phyloP scores from a whole-genome alignment of 2,329 filamentous ascomycete species.

The Fusarium temperatum region DNA sequence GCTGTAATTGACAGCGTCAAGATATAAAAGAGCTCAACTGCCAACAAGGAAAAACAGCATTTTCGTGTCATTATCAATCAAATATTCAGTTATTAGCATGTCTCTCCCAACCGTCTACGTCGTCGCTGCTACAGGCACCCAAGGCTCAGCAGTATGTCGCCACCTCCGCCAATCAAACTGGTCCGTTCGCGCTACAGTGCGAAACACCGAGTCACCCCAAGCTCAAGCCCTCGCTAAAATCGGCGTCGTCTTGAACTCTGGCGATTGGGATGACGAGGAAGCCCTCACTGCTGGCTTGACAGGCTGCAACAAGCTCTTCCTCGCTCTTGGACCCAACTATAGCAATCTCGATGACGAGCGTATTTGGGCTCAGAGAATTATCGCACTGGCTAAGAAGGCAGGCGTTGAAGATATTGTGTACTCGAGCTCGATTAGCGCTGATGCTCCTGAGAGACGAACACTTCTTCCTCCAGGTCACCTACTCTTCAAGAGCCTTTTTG shows the following conservation, averaged over 20 bases:
- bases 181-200: neutral
- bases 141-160: conserved; percentile 1
- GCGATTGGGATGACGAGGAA: neutral
- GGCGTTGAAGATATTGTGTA: neutral
- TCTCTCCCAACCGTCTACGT: neutral
- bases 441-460: neutral
- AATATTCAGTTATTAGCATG: rapidly evolving
- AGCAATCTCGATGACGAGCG: neutral
- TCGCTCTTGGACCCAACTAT: neutral
- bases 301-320: neutral
- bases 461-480: neutral
- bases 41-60: rapidly evolving
- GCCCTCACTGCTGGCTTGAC: neutral
- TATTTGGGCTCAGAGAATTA: neutral
- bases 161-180: neutral
- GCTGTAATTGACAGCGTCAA: too few species aligned
- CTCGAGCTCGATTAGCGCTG: neutral
- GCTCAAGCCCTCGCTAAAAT: neutral
- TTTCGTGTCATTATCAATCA: rapidly evolving
- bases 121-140: neutral
- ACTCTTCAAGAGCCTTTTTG: neutral
- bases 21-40: neutral
- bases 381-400: neutral
- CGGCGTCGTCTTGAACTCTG: neutral
- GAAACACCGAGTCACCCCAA: neutral